These are phyloP conservation scores for Emergomyces orientalis DNA, from an alignment of 2,329 filamentous ascomycete genomes.

Conservation along the genomic window DNA sequence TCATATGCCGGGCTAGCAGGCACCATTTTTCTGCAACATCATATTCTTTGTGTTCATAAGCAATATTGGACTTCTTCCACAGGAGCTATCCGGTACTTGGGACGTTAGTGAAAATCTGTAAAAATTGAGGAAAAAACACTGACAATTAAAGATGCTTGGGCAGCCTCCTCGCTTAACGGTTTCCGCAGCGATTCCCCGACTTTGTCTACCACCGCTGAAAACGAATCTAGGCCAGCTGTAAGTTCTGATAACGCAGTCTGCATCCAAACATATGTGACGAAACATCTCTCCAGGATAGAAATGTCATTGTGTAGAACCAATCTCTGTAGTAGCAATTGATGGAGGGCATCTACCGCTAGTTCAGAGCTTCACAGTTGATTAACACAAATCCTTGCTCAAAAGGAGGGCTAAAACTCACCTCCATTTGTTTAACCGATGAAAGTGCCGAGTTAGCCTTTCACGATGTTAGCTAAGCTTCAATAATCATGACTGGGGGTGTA, in stretches of 20 bases:
- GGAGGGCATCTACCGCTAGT: constrained; percentile 44
- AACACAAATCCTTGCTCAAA: constrained; percentile 8
- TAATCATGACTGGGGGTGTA: not conserved
- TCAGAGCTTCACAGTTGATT: constrained; percentile 22
- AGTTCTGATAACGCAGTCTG: constrained; percentile 40
- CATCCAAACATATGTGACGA: constrained; percentile 62
- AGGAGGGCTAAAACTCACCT: constrained; percentile 41
- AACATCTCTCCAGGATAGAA: constrained; percentile 58
- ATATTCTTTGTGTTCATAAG: constrained; percentile 46
- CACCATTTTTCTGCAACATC: constrained; percentile 61
- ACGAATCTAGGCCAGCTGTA: constrained; percentile 27
- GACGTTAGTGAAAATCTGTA: constrained; percentile 8
- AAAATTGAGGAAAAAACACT: constrained; percentile 11
- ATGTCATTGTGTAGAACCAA: constrained; percentile 43
- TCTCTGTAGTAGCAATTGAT: constrained; percentile 53
- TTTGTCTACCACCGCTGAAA: constrained; percentile 13
- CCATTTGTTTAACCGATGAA: constrained; percentile 54
- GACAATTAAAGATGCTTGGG: constrained; percentile 42
- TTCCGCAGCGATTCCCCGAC: constrained; percentile 40
- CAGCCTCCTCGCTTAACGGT: constrained; percentile 50
- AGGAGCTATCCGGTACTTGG: constrained; percentile 48
- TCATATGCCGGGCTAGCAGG: constrained; percentile 52
- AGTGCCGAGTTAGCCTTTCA: constrained; percentile 51
- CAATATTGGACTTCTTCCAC: constrained; percentile 67
- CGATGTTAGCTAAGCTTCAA: not conserved